Percentiles rank a stretch among this genome's conserved stretches.
phyloP scores from a whole-genome alignment of 2,329 filamentous ascomycete genomes.

The Monilinia polystroma region DNA sequence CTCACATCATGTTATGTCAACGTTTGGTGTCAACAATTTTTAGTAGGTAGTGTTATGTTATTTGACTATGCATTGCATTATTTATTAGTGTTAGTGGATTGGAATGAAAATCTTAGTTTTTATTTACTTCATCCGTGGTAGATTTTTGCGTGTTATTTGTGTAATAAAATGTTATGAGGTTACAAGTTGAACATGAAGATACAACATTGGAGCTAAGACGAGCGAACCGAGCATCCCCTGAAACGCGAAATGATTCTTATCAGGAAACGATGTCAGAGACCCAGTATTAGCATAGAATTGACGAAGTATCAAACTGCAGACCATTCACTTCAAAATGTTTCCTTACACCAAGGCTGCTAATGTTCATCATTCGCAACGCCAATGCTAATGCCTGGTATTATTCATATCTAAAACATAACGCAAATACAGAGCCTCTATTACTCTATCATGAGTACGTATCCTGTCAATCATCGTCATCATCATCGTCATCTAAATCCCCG shows the following conservation, averaged over 20 bases:
- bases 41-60: background rate
- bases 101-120: background rate
- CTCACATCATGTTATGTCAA: background rate
- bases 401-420: background rate
- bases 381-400: background rate
- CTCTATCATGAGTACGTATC: background rate
- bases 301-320: background rate
- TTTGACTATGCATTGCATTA: background rate
- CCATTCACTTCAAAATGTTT: background rate
- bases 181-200: background rate
- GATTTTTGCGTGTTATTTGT: background rate
- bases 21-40: background rate
- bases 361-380: background rate
- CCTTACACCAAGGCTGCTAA: too few relatives aligned
- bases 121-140: background rate
- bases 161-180: background rate
- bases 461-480: background rate
- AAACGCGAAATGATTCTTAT: constrained; percentile 5
- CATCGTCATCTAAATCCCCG: constrained; percentile 36
- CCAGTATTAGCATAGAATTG: background rate
- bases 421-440: background rate
- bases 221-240: constrained; percentile 18
- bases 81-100: background rate
- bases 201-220: background rate
- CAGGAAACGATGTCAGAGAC: background rate